Percentiles rank a stretch among this genome's conserved stretches.
These are phyloP conservation scores for Edhazardia aedis DNA, from an alignment of 371 early-diverging fungal species.

Conservation along the genomic window DNA sequence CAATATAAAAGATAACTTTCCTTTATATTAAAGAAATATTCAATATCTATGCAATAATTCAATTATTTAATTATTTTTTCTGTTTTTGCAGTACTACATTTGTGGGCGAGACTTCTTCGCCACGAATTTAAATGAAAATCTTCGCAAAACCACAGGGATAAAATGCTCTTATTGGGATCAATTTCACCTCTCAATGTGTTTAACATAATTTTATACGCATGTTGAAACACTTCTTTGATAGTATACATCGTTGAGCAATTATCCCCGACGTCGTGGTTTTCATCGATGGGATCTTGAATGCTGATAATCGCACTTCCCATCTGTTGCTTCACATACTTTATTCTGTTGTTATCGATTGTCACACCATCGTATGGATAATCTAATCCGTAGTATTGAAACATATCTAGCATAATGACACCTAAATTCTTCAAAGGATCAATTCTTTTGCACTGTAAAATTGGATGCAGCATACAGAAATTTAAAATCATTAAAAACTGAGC, in stretches of 20 bases:
- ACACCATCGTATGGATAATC: constrained; percentile 2
- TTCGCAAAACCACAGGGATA: constrained; percentile 3
- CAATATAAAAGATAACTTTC: too few species aligned
- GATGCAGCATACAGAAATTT: constrained; percentile 28
- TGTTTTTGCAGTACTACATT: too few species aligned
- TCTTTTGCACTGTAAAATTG: constrained; percentile 8
- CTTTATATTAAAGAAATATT: too few species aligned
- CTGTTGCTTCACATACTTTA: not conserved
- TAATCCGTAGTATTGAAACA: constrained; percentile 33
- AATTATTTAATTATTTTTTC: too few species aligned
- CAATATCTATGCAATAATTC: too few species aligned
- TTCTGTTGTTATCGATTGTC: not conserved
- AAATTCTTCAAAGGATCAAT: constrained; percentile 13
- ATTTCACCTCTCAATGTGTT: not conserved
- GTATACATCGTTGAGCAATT: constrained; percentile 7
- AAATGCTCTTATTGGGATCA: not conserved
- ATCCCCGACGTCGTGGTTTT: constrained; percentile 17
- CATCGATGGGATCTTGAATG: constrained; percentile 34
- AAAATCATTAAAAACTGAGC: constrained; percentile 35
- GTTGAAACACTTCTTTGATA: constrained; percentile 19
- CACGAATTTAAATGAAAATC: too few species aligned
- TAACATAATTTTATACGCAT: constrained; percentile 22
- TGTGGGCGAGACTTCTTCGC: too few species aligned
- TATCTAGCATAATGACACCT: constrained; percentile 34
- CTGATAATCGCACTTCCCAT: not conserved